These are phyloP conservation scores for Hapsidospora chrysogenum DNA, from an alignment of 495 filamentous ascomycete species.

Conservation along the genomic window DNA sequence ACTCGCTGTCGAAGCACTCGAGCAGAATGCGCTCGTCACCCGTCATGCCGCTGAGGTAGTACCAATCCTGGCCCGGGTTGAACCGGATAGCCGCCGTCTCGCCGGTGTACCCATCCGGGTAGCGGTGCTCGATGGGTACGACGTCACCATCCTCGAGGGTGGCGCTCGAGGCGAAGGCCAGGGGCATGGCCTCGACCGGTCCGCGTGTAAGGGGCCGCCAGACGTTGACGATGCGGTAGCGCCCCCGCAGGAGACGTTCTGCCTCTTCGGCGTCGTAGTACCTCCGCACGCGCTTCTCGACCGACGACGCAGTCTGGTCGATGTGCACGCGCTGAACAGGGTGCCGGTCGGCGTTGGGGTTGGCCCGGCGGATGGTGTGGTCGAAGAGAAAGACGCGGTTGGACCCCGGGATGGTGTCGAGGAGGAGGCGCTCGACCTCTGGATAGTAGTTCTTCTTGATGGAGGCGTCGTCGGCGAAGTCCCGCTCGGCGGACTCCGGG, in stretches of 20 bases:
- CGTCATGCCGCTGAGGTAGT: slow-evolving; percentile 65
- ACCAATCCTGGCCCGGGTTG: slow-evolving; percentile 46
- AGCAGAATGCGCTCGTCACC: slow-evolving; percentile 59
- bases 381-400: slow-evolving; percentile 63
- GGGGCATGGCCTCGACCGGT: slow-evolving; percentile 51
- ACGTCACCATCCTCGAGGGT: slow-evolving; percentile 47
- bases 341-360: slow-evolving; percentile 29
- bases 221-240: slow-evolving; percentile 76
- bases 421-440: slow-evolving; percentile 53
- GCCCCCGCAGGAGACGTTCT: slow-evolving; percentile 34
- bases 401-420: slow-evolving; percentile 41
- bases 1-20: slow-evolving; percentile 64
- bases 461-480: slow-evolving; percentile 45
- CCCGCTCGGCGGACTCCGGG: slow-evolving; percentile 30
- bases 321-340: slow-evolving; percentile 66
- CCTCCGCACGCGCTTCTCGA: slow-evolving; percentile 41
- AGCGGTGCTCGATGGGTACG: slow-evolving; percentile 57
- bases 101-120: slow-evolving; percentile 49
- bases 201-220: slow-evolving; percentile 60
- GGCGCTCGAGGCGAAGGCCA: slow-evolving; percentile 51
- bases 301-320: slow-evolving; percentile 59
- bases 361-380: slow-evolving; percentile 65
- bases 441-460: slow-evolving; percentile 66
- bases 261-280: slow-evolving; percentile 42
- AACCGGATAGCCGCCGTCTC: slow-evolving; percentile 60